Evolutionary conservation across 2,329 filamentous ascomycete genomes (phyloP).

Genomic region (Xylariales sp.): DNA sequence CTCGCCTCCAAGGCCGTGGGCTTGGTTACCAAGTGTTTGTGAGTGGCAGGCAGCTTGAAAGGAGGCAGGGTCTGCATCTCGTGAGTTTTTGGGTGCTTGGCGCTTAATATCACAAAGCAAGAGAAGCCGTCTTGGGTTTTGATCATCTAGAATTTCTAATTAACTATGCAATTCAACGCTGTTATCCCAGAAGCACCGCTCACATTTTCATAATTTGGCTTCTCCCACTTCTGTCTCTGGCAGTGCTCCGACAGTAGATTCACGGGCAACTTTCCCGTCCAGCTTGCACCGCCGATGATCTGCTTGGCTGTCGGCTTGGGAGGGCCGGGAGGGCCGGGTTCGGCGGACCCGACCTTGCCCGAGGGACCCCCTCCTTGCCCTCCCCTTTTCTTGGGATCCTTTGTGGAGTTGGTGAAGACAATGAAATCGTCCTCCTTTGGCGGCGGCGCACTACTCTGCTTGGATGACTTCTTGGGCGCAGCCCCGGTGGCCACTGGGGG

Average conservation of each 20-base stretch:
- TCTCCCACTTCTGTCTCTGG: constrained; percentile 93
- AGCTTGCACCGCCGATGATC: constrained; percentile 88
- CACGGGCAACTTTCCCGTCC: constrained; percentile 95
- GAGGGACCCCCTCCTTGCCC: constrained; percentile 16
- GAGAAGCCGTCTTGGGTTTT: constrained; percentile 72
- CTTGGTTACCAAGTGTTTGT: constrained; percentile 71
- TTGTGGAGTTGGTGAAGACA: constrained; percentile 54
- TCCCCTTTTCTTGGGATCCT: constrained; percentile 44
- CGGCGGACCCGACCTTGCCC: constrained; percentile 17
- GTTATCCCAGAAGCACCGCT: constrained; percentile 18
- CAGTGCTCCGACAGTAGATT: constrained; percentile 93
- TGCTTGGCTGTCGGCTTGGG: constrained; percentile 67
- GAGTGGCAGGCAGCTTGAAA: constrained; percentile 72
- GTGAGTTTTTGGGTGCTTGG: constrained; percentile 75
- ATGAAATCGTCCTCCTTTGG: constrained; percentile 48
- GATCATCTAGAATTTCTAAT: constrained; percentile 30
- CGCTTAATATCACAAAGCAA: constrained; percentile 75
- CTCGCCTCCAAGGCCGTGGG: constrained; percentile 83
- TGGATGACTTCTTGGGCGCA: constrained; percentile 27
- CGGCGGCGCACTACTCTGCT: constrained; percentile 24
- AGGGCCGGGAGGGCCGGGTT: constrained; percentile 34
- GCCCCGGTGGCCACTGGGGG: constrained; percentile 21
- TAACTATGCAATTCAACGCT: constrained; percentile 20
- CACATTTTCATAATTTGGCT: constrained; percentile 84
- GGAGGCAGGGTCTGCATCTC: constrained; percentile 72